Evolutionary conservation across 306 rosid species (phyloP).

Genomic region (Medicago truncatula): MtrunA17r5.0-ANR NC_053048.1:28002001-28002500

Average conservation of each 20-base stretch:
- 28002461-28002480: no score
- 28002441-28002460: no score
- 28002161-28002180: slow-evolving; percentile 15
- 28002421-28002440: no score
- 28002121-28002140: slow-evolving; percentile 9
- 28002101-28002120: not conserved
- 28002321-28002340: no score
- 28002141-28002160: not conserved
- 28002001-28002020: not conserved
- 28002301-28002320: not conserved
- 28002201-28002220: not conserved
- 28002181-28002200: not conserved
- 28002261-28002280: not conserved
- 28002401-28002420: no score
- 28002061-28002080: slow-evolving; percentile 43
- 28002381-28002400: no score
- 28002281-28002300: not conserved
- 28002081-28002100: not conserved
- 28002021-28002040: slow-evolving; percentile 23
- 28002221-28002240: not conserved
- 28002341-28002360: no score
- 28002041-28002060: slow-evolving; percentile 32
- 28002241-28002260: not conserved
- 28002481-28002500: no score
- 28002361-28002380: no score